These are phyloP conservation scores for Sanghuangporus weigelae DNA, from an alignment of 1,284 basidiomycete genomes.

Conservation along the genomic window DNA sequence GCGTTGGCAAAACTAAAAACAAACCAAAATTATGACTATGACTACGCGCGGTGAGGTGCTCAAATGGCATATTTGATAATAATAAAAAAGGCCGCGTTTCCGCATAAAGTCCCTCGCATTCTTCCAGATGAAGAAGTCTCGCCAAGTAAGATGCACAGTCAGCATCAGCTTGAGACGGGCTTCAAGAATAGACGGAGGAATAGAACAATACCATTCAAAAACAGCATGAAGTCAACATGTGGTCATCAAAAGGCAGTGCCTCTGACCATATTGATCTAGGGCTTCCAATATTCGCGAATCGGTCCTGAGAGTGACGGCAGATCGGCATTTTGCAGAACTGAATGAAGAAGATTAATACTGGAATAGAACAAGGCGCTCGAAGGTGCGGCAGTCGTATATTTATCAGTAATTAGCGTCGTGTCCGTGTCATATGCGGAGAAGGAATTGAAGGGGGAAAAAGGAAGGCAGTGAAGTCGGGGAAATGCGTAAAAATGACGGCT, in stretches of 20 bases:
- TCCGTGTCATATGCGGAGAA: not conserved
- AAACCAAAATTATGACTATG: not conserved
- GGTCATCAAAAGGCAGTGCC: not conserved
- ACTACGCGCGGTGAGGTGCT: not conserved
- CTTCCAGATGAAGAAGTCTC: not conserved
- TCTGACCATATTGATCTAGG: not conserved
- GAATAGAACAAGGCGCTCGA: not conserved
- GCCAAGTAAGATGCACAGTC: not conserved
- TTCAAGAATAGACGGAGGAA: no score
- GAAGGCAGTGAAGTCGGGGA: not conserved
- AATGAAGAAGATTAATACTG: not conserved
- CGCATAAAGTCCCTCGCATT: not conserved
- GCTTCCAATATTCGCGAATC: not conserved
- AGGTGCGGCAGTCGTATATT: not conserved
- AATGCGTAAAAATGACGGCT: constrained; percentile 3
- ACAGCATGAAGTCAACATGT: no score
- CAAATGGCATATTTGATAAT: not conserved
- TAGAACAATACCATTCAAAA: no score
- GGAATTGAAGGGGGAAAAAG: not conserved
- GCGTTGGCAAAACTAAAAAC: not conserved
- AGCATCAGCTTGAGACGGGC: not conserved
- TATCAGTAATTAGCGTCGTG: not conserved
- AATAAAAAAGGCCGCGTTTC: not conserved
- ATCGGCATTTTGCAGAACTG: not conserved
- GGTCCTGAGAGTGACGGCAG: not conserved